Conservation (phyloP, 495 filamentous ascomycete species). For the Penicillium pancosmium region DNA sequence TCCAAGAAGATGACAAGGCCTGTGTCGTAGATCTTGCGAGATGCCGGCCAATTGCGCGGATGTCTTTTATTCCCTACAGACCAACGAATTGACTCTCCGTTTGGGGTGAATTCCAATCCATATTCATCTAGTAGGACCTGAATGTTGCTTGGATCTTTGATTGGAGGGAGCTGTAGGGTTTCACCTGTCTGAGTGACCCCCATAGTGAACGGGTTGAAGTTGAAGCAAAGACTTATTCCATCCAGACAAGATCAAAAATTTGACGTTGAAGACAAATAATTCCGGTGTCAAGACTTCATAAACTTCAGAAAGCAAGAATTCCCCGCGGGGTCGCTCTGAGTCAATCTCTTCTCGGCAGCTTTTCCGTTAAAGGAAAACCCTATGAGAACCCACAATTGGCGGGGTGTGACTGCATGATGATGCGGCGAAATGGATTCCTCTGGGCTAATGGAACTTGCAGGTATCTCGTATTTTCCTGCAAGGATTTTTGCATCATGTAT, state of each 20-base stretch:
- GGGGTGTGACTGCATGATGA: background rate
- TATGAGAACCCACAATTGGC: background rate
- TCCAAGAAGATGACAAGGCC: conserved; percentile 19
- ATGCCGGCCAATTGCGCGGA: conserved; percentile 14
- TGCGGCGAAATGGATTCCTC: background rate
- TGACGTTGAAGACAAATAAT: background rate
- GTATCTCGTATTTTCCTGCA: background rate
- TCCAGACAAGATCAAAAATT: background rate
- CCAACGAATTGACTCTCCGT: conserved; percentile 16
- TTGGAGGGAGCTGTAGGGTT: background rate
- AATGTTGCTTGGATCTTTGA: background rate
- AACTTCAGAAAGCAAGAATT: background rate
- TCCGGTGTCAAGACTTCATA: too few species aligned
- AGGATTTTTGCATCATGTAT: too few species aligned
- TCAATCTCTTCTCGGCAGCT: conserved; percentile 5
- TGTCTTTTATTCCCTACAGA: conserved; percentile 14
- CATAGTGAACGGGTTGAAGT: background rate
- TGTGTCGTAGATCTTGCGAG: conserved; percentile 17
- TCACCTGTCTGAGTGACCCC: background rate
- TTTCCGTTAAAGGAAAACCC: conserved; percentile 1
- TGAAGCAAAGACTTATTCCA: background rate
- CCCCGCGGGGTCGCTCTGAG: background rate
- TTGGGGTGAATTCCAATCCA: conserved; percentile 9
- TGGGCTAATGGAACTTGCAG: background rate
- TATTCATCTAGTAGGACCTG: conserved; percentile 2